Conservation (phyloP, 2,329 filamentous ascomycete species). For the Fusarium guadeloupense region DNA sequence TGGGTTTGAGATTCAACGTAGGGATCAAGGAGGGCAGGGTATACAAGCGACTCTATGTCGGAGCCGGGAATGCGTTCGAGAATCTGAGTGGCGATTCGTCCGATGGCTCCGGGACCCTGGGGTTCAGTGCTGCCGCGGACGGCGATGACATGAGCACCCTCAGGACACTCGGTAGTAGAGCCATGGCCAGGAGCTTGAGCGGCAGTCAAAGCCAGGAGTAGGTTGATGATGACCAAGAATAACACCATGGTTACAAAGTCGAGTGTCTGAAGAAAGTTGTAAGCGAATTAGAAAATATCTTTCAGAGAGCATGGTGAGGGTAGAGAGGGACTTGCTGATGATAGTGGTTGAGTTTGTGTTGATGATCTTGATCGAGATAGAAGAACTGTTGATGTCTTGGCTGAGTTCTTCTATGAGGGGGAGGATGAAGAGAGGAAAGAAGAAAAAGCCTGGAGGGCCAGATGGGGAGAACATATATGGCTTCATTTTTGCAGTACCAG, state of each 20-base stretch:
- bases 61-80: constrained; percentile 18
- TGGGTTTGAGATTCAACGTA: constrained; percentile 33
- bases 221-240: neutral
- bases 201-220: constrained; percentile 6
- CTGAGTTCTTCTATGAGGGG: too few species aligned
- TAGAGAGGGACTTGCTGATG: too few species aligned
- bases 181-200: neutral
- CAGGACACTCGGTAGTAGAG: neutral
- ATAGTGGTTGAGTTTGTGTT: too few species aligned
- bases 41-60: constrained; percentile 31
- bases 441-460: neutral
- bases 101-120: constrained; percentile 31
- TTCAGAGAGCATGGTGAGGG: too few species aligned
- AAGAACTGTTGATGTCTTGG: too few species aligned
- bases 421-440: neutral
- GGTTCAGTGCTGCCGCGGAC: constrained; percentile 34
- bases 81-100: constrained; percentile 11
- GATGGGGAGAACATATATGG: constrained; percentile 4
- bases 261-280: too few species aligned
- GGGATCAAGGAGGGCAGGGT: constrained; percentile 30
- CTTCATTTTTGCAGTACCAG: neutral
- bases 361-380: too few species aligned
- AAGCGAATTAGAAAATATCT: too few species aligned
- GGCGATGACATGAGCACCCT: constrained; percentile 34
- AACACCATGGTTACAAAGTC: too few species aligned